Conservation (phyloP, 2,329 filamentous ascomycete species). For the Diaporthe nobilis region DNA sequence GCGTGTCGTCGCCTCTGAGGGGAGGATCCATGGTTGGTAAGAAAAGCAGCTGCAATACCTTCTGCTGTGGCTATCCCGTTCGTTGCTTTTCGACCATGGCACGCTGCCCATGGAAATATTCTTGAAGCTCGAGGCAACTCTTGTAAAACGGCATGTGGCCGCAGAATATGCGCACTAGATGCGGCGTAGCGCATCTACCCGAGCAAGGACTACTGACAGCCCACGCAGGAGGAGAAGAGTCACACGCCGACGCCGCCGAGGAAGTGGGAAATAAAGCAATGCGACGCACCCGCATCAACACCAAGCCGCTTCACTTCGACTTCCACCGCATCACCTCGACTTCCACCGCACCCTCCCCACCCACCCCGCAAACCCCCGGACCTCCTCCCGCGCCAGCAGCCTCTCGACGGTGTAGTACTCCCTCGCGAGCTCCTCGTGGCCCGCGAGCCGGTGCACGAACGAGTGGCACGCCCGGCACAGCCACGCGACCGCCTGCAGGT, state of each 20-base stretch:
- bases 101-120: no score
- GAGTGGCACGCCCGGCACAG: constrained; percentile 87
- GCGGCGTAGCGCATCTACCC: background rate
- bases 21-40: no score
- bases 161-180: background rate
- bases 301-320: no score
- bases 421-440: constrained; percentile 83
- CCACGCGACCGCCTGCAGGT: constrained; percentile 87
- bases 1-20: no score
- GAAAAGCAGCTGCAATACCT: no score
- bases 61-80: no score
- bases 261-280: no score
- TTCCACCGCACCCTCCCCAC: constrained; percentile 83
- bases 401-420: constrained; percentile 81
- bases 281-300: no score
- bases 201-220: no score
- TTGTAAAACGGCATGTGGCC: background rate
- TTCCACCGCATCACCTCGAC: no score
- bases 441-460: constrained; percentile 82
- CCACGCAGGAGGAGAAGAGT: background rate
- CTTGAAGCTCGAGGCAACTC: background rate
- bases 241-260: background rate
- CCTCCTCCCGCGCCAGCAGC: constrained; percentile 78
- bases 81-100: no score
- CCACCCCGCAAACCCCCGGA: constrained; percentile 80